Evolutionary conservation across 2,329 filamentous ascomycete species (phyloP).

Genomic region (Cladophialophora chaetospira): DNA sequence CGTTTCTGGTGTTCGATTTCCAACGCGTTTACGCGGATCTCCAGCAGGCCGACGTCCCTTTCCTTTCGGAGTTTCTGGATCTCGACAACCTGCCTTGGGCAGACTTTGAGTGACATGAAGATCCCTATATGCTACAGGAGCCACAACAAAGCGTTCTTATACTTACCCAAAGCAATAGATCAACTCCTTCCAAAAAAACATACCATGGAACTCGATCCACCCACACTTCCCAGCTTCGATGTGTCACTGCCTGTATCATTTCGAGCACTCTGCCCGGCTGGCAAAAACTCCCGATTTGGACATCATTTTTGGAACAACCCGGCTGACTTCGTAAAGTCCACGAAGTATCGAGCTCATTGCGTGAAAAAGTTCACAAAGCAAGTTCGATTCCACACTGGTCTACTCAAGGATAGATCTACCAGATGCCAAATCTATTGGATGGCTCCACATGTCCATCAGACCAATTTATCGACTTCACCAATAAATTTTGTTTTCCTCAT

Average conservation of each 20-base stretch:
- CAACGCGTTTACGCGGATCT: constrained; percentile 6
- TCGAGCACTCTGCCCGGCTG: not conserved
- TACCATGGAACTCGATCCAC: too few species aligned
- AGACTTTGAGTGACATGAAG: constrained; percentile 24
- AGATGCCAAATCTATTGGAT: constrained; percentile 3
- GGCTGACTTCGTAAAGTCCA: not conserved
- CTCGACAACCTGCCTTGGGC: constrained; percentile 3
- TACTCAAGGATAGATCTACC: constrained; percentile 3
- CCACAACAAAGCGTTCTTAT: too few species aligned
- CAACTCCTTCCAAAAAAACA: too few species aligned
- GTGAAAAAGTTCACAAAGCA: constrained; percentile 2
- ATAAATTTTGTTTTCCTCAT: constrained; percentile 14
- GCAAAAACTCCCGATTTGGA: constrained; percentile 5
- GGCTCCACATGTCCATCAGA: constrained; percentile 8
- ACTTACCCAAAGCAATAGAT: too few species aligned
- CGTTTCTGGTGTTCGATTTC: constrained; percentile 11
- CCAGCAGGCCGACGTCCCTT: not conserved
- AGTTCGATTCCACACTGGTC: constrained; percentile 4
- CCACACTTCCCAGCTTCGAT: not conserved
- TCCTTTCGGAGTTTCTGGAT: constrained; percentile 15
- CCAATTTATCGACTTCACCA: constrained; percentile 8
- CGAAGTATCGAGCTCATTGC: not conserved
- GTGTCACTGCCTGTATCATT: not conserved
- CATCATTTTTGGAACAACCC: not conserved
- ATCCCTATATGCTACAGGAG: not conserved